Evolutionary conservation across 768 basidiomycete genomes (phyloP).

Genomic region (Gloeopeniophorella convolvens): DNA sequence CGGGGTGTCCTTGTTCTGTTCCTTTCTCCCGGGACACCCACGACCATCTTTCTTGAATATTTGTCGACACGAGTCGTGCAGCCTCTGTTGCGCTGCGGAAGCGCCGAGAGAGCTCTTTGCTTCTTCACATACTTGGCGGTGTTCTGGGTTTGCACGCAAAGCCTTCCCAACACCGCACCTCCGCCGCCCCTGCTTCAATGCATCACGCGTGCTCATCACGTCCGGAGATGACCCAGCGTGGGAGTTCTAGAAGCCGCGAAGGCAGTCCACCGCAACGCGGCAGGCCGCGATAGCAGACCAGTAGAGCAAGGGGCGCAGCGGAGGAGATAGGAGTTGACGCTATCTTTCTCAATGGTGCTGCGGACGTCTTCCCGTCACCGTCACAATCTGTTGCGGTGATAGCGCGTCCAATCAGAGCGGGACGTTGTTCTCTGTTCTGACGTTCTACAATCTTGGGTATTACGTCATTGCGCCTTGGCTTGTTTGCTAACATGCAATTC

Average conservation of each 20-base stretch:
- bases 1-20: not conserved
- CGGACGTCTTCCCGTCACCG: not conserved
- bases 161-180: not conserved
- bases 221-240: constrained; percentile 14
- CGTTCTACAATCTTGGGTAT: too few species aligned
- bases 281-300: not conserved
- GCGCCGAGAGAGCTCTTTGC: too few species aligned
- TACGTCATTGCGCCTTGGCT: too few species aligned
- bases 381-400: too few species aligned
- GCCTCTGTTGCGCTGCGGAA: too few species aligned
- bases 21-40: not conserved
- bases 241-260: not conserved
- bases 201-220: not conserved
- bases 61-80: too few species aligned
- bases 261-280: not conserved
- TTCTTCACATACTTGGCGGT: too few species aligned
- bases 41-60: too few species aligned
- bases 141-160: not conserved
- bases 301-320: not conserved
- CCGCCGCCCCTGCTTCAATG: not conserved
- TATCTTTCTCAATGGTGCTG: not conserved
- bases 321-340: constrained; percentile 8
- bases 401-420: too few species aligned
- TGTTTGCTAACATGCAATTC: too few species aligned
- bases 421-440: too few species aligned